Percentiles rank a stretch among this genome's conserved stretches.
phyloP scores from a whole-genome alignment of 1,284 basidiomycete genomes.

The Thecaphora thlaspeos region DNA sequence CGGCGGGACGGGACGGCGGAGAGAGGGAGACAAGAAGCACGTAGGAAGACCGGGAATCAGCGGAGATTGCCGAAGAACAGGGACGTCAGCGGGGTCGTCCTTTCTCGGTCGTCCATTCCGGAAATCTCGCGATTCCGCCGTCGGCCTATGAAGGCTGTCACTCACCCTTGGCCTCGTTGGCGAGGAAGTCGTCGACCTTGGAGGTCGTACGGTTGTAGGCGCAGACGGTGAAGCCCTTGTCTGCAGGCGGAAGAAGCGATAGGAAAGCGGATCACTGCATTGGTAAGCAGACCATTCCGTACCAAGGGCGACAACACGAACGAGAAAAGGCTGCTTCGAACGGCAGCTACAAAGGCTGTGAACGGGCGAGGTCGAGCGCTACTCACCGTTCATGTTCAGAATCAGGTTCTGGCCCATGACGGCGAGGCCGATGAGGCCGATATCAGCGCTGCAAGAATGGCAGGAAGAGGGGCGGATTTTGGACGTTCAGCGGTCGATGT shows the following conservation, averaged over 20 bases:
- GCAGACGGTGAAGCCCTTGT: conserved; percentile 96
- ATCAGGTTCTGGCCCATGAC: conserved; percentile 58
- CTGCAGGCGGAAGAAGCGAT: conserved; percentile 56
- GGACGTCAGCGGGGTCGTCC: conserved; percentile 6
- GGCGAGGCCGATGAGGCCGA: conserved; percentile 58
- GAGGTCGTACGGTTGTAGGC: conserved; percentile 95
- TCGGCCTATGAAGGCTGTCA: too few species aligned
- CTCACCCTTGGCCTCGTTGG: conserved; percentile 93
- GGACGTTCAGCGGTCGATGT: too few species aligned
- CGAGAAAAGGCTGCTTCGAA: too few species aligned
- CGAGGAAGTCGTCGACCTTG: conserved; percentile 95
- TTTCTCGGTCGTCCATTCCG: too few species aligned
- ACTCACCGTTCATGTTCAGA: conserved; percentile 58
- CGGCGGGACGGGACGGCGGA: too few species aligned
- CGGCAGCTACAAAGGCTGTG: too few species aligned
- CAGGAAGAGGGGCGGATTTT: neutral
- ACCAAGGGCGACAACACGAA: too few species aligned
- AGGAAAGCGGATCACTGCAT: neutral
- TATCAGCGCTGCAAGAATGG: conserved; percentile 46
- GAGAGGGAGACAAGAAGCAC: too few species aligned
- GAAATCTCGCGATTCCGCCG: too few species aligned
- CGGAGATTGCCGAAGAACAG: too few species aligned
- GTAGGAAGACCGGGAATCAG: too few species aligned
- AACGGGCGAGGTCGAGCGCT: neutral
- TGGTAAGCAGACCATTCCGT: too few species aligned